Conservation (phyloP, 148 eudicot species). For the Arbutus unedo region DNA sequence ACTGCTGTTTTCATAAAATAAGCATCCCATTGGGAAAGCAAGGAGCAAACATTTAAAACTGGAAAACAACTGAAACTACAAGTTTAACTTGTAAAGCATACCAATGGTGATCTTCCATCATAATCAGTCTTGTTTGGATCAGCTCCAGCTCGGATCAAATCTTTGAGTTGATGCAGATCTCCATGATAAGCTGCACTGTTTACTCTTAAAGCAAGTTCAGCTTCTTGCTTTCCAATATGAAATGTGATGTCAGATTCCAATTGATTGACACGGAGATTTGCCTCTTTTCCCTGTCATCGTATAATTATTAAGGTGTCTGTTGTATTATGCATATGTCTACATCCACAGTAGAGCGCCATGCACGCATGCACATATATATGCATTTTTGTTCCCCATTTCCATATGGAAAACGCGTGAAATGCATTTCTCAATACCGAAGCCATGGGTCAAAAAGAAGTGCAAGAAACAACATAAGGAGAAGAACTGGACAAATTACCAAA, state of each 20-base stretch:
- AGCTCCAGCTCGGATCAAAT: constrained; percentile 74
- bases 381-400: neutral
- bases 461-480: neutral
- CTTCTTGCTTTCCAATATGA: constrained; percentile 83
- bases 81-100: constrained; percentile 17
- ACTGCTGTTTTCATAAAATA: neutral
- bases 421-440: neutral
- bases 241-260: constrained; percentile 72
- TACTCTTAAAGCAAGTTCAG: constrained; percentile 91
- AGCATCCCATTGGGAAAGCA: neutral
- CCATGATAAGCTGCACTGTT: constrained; percentile 79
- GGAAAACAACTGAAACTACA: neutral
- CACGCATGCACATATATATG: too few relatives aligned
- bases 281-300: constrained; percentile 60
- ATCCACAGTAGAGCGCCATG: too few relatives aligned
- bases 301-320: constrained; percentile 5
- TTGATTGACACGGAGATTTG: constrained; percentile 58
- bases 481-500: neutral
- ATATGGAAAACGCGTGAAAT: neutral
- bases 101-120: constrained; percentile 87
- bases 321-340: neutral
- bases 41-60: neutral
- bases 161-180: constrained; percentile 71
- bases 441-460: neutral
- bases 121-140: constrained; percentile 87